phyloP scores from a whole-genome alignment of 176 grass and related monocot species.

The Triticum monococcum region DNA sequence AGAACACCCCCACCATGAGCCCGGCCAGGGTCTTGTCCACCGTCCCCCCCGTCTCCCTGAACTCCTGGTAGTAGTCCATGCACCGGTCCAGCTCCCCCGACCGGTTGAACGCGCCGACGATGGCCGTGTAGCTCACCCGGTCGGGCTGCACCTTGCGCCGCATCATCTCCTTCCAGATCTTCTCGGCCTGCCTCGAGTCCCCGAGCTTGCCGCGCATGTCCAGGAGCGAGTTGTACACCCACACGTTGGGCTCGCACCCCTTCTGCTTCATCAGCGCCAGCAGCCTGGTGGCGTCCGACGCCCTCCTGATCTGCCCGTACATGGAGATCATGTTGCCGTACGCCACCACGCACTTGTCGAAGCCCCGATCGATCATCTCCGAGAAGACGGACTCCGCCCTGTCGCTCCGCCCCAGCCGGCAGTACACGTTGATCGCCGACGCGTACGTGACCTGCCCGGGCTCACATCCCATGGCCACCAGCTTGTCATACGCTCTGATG shows the following conservation, averaged over 20 bases:
- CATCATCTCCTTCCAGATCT: constrained; percentile 87
- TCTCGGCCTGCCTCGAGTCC: constrained; percentile 75
- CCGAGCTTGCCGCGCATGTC: constrained; percentile 71
- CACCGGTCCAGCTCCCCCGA: constrained; percentile 60
- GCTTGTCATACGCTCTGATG: constrained; percentile 62
- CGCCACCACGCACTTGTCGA: constrained; percentile 77
- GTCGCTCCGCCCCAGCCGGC: constrained; percentile 63
- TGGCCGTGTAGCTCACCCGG: constrained; percentile 70
- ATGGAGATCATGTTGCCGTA: constrained; percentile 95
- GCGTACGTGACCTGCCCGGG: constrained; percentile 94
- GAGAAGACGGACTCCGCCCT: constrained; percentile 72
- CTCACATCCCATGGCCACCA: constrained; percentile 58
- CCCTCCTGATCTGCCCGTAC: constrained; percentile 73
- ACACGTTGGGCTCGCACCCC: constrained; percentile 72
- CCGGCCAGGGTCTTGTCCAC: constrained; percentile 65
- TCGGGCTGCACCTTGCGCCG: constrained; percentile 64
- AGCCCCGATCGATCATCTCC: constrained; percentile 77
- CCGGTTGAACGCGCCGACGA: constrained; percentile 74
- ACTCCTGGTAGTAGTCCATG: constrained; percentile 67
- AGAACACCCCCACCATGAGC: constrained; percentile 79
- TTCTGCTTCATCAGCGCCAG: constrained; percentile 90
- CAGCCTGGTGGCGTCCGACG: constrained; percentile 67
- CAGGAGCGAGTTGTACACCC: constrained; percentile 92
- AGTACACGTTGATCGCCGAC: constrained; percentile 78
- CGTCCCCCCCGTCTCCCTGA: constrained; percentile 56